Conservation (phyloP, 2,329 filamentous ascomycete genomes). For the Colletotrichum sp. region DNA sequence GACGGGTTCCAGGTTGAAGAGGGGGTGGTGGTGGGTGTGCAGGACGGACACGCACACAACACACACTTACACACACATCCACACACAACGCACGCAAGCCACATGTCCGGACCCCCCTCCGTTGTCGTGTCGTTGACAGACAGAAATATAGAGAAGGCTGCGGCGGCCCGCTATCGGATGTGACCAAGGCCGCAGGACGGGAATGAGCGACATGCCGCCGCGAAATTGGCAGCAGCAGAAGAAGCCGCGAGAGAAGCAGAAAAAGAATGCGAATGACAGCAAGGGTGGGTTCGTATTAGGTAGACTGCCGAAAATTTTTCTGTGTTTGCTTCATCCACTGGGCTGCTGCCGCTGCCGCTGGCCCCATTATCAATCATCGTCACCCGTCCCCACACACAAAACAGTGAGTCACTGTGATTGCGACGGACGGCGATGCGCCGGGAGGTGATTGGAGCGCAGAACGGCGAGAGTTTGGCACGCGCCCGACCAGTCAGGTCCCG, state of each 20-base stretch:
- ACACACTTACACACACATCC: not conserved
- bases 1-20: not conserved
- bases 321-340: not conserved
- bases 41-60: not conserved
- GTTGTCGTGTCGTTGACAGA: not conserved
- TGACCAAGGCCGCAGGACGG: not conserved
- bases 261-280: not conserved
- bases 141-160: not conserved
- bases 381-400: not conserved
- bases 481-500: constrained; percentile 7
- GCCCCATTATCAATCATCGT: not conserved
- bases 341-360: not conserved
- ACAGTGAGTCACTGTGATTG: not conserved
- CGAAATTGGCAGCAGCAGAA: not conserved
- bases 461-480: not conserved
- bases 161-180: constrained; percentile 14
- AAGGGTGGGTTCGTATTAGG: not conserved
- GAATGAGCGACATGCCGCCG: not conserved
- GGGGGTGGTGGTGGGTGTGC: not conserved
- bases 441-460: constrained; percentile 15
- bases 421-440: constrained; percentile 10
- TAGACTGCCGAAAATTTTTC: not conserved
- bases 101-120: not conserved
- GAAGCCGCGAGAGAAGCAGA: not conserved
- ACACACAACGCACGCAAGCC: not conserved